Conservation (phyloP, 2,329 filamentous ascomycete genomes). For the Leptodontidium sp. region DNA sequence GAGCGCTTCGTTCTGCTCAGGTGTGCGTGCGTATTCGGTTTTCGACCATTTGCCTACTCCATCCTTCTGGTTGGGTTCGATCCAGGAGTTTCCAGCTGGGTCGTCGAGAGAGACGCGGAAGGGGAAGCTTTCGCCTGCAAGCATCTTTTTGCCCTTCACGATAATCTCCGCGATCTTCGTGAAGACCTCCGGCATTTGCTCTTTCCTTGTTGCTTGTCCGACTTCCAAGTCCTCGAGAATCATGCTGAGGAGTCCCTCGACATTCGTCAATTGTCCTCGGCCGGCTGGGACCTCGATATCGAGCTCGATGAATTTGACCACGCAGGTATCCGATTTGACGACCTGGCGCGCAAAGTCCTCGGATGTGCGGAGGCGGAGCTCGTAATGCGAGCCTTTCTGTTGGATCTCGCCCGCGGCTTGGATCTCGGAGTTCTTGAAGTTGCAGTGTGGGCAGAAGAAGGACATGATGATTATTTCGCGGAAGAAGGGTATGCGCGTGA, state of each 20-base stretch:
- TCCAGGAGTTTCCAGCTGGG: conserved; percentile 94
- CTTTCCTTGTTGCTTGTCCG: conserved; percentile 84
- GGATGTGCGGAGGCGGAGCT: conserved; percentile 76
- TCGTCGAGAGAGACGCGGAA: conserved; percentile 92
- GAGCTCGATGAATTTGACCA: conserved; percentile 87
- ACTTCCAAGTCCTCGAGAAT: conserved; percentile 82
- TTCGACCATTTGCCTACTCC: conserved; percentile 88
- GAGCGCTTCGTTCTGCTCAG: conserved; percentile 86
- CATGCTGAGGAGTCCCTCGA: conserved; percentile 84
- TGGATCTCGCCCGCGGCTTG: conserved; percentile 93
- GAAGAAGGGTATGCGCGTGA: conserved; percentile 96
- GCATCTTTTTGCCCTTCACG: conserved; percentile 76
- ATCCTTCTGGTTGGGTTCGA: conserved; percentile 84
- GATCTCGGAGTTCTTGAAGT: conserved; percentile 90
- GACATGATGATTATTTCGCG: conserved; percentile 98
- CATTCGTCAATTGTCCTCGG: conserved; percentile 89
- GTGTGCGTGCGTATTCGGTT: conserved; percentile 81
- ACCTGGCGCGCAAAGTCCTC: conserved; percentile 86
- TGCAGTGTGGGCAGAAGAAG: conserved; percentile 90
- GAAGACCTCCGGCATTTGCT: conserved; percentile 78
- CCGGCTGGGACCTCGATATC: conserved; percentile 93
- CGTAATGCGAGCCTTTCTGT: conserved; percentile 84
- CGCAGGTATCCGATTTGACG: conserved; percentile 88
- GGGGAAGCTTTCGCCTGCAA: conserved; percentile 79
- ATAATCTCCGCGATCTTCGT: conserved; percentile 82